These are phyloP conservation scores for Musa beccarii DNA, from an alignment of 176 grass and related monocot species.

Conservation along the genomic window DNA sequence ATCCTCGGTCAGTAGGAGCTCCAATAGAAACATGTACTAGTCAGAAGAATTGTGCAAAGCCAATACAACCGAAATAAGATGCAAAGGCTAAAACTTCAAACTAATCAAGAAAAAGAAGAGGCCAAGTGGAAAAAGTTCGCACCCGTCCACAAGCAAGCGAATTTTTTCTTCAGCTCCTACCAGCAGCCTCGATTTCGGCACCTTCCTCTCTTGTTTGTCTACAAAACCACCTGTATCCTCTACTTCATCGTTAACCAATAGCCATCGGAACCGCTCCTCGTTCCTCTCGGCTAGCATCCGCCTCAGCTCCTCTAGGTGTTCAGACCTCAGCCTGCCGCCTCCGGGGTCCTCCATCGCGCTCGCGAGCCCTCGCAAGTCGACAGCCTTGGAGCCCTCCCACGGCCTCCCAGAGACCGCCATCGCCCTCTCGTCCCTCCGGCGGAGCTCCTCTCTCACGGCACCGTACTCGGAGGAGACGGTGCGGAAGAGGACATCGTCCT, in stretches of 20 bases:
- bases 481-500: constrained; percentile 50
- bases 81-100: no score
- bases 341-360: constrained; percentile 12
- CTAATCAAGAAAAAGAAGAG: background rate
- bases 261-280: constrained; percentile 40
- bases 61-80: background rate
- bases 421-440: constrained; percentile 15
- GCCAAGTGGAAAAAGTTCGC: constrained; percentile 1
- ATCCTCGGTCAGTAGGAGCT: background rate
- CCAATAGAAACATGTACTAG: background rate
- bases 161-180: constrained; percentile 50
- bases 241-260: constrained; percentile 65
- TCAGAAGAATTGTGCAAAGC: background rate
- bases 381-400: constrained; percentile 33
- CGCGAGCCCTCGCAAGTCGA: constrained; percentile 20
- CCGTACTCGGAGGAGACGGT: constrained; percentile 53
- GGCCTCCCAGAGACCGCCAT: constrained; percentile 28
- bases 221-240: constrained; percentile 10
- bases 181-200: constrained; percentile 5
- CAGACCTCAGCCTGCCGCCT: constrained; percentile 7
- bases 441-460: constrained; percentile 35
- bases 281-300: constrained; percentile 67
- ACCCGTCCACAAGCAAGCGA: constrained; percentile 57
- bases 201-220: constrained; percentile 4
- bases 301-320: constrained; percentile 51